phyloP scores from a whole-genome alignment of 768 basidiomycete genomes.

The Russula olivacea region DNA sequence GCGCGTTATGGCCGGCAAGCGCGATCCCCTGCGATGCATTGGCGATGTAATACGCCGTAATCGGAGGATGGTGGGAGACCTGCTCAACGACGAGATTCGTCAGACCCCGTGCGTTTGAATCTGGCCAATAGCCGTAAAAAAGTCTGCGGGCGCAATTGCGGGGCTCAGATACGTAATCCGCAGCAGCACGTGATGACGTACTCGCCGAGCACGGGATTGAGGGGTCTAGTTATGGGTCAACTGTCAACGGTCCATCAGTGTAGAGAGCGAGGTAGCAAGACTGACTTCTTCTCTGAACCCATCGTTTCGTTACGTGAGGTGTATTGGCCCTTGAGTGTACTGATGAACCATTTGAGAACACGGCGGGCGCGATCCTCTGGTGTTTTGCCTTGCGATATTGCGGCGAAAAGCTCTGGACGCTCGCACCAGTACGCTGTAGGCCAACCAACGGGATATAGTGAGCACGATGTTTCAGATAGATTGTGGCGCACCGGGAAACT shows the following conservation, averaged over 20 bases:
- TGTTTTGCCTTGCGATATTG: slow-evolving; percentile 70
- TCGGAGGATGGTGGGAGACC: slow-evolving; percentile 92
- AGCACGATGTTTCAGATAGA: slow-evolving; percentile 3
- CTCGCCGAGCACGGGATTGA: slow-evolving; percentile 96
- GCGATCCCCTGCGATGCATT: slow-evolving; percentile 71
- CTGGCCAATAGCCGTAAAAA: slow-evolving; percentile 89
- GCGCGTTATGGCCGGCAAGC: slow-evolving; percentile 84
- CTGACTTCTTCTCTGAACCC: slow-evolving; percentile 96
- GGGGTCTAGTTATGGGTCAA: slow-evolving; percentile 49
- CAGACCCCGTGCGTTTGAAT: slow-evolving; percentile 60
- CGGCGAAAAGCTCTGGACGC: slow-evolving; percentile 82
- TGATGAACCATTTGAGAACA: slow-evolving; percentile 95
- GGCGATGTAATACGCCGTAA: slow-evolving; percentile 82
- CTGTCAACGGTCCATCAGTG: neutral
- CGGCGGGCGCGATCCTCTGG: slow-evolving; percentile 69
- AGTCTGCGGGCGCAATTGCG: slow-evolving; percentile 39
- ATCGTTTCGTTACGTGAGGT: slow-evolving; percentile 91
- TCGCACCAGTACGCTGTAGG: slow-evolving; percentile 91
- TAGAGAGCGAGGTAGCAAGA: slow-evolving; percentile 13
- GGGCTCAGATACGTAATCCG: slow-evolving; percentile 1
- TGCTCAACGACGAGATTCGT: slow-evolving; percentile 87
- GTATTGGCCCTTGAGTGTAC: slow-evolving; percentile 92
- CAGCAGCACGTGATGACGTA: slow-evolving; percentile 35
- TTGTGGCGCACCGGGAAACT: slow-evolving; percentile 70
- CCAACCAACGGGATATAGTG: slow-evolving; percentile 9